These are phyloP conservation scores for Symbiodinium natans DNA, from an alignment of 73 alveolate species.

Conservation along the genomic window DNA sequence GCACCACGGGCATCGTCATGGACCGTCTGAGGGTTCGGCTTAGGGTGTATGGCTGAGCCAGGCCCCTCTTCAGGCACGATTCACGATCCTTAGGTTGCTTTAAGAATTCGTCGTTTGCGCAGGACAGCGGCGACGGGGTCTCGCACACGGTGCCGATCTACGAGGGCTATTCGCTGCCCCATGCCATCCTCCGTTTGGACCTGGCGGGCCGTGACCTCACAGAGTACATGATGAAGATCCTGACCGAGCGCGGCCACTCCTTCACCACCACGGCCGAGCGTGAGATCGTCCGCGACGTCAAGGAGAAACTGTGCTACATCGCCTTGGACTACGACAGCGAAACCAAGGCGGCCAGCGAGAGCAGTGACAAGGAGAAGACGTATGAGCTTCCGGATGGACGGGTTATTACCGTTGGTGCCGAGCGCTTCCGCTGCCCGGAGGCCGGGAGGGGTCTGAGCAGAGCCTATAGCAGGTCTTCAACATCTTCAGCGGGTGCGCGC, in stretches of 20 bases:
- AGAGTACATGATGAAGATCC: constrained; percentile 95
- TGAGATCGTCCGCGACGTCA: constrained; percentile 94
- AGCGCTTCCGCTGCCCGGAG: constrained; percentile 96
- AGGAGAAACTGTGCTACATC: constrained; percentile 97
- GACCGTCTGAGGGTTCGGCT: too few species aligned
- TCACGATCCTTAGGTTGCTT: too few species aligned
- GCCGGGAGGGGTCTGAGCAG: too few species aligned
- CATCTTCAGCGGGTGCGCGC: background rate
- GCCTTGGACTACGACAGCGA: constrained; percentile 96
- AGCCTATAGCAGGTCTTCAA: constrained; percentile 97
- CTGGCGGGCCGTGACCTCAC: constrained; percentile 98
- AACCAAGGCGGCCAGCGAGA: constrained; percentile 95
- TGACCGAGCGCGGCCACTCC: constrained; percentile 1
- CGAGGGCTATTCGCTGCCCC: constrained; percentile 99
- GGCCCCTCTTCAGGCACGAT: too few species aligned
- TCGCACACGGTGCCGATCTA: constrained; percentile 99
- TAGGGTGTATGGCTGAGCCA: too few species aligned
- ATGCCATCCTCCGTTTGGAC: constrained; percentile 97
- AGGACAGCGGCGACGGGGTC: constrained; percentile 99
- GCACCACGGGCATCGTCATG: too few species aligned
- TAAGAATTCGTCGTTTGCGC: too few species aligned
- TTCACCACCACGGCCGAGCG: constrained; percentile 94
- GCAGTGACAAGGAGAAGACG: constrained; percentile 95
- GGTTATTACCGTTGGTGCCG: constrained; percentile 95
- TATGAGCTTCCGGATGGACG: constrained; percentile 97